Base-by-base conservation (phyloP, 129 eudicot genomes). In the Apium graveolens region DNA sequence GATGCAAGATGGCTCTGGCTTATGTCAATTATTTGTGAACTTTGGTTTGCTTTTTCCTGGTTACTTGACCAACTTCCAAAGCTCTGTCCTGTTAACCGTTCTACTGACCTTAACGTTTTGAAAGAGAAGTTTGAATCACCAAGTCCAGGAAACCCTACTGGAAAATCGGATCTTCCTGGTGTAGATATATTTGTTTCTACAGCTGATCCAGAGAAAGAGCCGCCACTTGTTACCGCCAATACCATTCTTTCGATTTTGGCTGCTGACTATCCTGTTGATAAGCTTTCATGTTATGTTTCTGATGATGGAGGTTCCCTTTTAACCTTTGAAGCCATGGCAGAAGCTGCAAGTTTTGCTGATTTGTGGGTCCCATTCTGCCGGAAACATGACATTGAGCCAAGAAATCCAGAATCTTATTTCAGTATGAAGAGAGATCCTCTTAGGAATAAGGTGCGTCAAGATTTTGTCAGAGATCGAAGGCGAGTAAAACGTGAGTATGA, bases 1-100 rank as follows among this genome's bases (percentile, higher is more conserved):
- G 78, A 75, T 75, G 78, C 78, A 75, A 48, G 48, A 48, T 75
- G 78, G 78, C 68, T 75, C 41, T 75, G 78, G 78, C 66, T 75
- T 29, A 75, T 48, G 66, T 75, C 78, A 29, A 34, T 75, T 49
- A 9, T 51, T 20, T 46, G 78, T 48, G 78, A 75, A 39, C 65
- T 75, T 31, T 75, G 78, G 78, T 75, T 75, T 75, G 78, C 66
- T 11, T 75, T 75, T 51, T 75, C 78, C 7, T 75, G 78, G 78
- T 34, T 75, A 48, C 78, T 75, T 31, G 78, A 75, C 68, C 78
- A 75, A 55, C 65, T 75, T 75, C 78, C 78, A 12, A 75, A 75
- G 78, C 45, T 75, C 43, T 32, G 32, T 32, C 78, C 78, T 51
- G 68, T 75, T 75, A 75, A 75, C 35, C 78, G 68, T 49, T 48